Base-by-base conservation (phyloP, 2,329 filamentous ascomycete genomes). In the Ramularia collo-cygni region DNA sequence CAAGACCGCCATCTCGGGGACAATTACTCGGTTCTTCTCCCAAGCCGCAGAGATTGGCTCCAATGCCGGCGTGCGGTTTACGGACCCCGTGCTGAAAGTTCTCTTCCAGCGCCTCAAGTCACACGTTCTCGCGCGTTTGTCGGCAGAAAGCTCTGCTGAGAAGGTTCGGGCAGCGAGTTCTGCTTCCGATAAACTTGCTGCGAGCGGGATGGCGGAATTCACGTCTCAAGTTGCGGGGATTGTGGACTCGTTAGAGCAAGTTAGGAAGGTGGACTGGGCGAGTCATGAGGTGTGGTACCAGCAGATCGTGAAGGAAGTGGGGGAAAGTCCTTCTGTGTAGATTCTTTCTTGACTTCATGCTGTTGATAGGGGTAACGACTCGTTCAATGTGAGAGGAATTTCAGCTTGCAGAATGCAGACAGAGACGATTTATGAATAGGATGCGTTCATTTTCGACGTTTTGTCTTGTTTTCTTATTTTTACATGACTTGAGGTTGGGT, bases 221-320 rank as follows among this genome's bases (percentile, higher is more conserved):
- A 79, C 83, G 12, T 74, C 76, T 18, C 76, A 74, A 44, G 77
- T 88, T 10, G 71, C 80, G 21, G 76, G 77, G 35, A 80, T 88
- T 51, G 78, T 84, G 6, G 81, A 85, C 24, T 70, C 81, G 55
- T 64, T 88, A 44, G 72, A 75, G 29, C 74, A 74, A 56, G 72
- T 87, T 3, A 78, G 79, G 10, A 66, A 66, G 4, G 78, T 87
- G 4, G 83, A 88, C 57, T 72, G 79, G 47, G 78, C 76, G 45
- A 73, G 77, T 6, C 83, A 87, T 60, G 76, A 76, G 9, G 56
- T 65, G 30, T 86, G 81, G 81, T 88, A 85, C 70, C 81, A 85
- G 61, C 64, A 70, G 32, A 72, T 85, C 46, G 75, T 77, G 0
- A 70, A 71, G 46, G 75, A 72, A 58, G 68, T 77, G 46, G 62